These are phyloP conservation scores for Pyrenula aspistea DNA, from an alignment of 495 filamentous ascomycete species.

Conservation along the genomic window DNA sequence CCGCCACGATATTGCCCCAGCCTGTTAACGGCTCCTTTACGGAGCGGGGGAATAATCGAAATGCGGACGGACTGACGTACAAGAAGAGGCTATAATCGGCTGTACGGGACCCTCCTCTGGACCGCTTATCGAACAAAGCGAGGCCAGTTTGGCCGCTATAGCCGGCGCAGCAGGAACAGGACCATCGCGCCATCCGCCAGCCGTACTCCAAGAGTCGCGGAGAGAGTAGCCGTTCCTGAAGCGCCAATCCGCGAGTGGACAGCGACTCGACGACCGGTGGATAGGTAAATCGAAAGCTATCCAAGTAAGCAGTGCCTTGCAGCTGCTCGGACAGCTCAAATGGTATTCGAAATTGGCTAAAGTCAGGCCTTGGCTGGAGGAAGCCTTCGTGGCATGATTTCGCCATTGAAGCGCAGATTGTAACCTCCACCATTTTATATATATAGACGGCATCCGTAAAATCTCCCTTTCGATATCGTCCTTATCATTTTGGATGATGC, in stretches of 20 bases:
- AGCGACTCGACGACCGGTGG: neutral
- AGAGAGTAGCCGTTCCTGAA: neutral
- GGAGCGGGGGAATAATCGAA: neutral
- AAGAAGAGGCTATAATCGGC: neutral
- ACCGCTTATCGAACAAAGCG: neutral
- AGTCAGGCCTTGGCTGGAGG: conserved; percentile 1
- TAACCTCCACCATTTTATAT: conserved; percentile 12
- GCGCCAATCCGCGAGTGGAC: neutral
- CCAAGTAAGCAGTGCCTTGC: neutral
- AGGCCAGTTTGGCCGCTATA: neutral
- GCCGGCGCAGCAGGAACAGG: neutral
- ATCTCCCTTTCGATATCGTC: conserved; percentile 12
- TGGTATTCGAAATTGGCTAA: neutral
- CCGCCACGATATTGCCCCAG: neutral
- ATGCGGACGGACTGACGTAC: neutral
- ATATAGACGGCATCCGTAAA: conserved; percentile 11
- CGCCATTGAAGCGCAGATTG: conserved; percentile 10
- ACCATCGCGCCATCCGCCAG: neutral
- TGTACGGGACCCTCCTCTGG: neutral
- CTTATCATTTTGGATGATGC: conserved; percentile 22
- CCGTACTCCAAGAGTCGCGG: neutral
- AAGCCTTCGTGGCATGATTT: conserved; percentile 2
- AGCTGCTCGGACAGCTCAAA: neutral
- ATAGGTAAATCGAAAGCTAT: neutral
- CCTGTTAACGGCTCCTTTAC: neutral